Conservation (phyloP, 257 asterid species). For the Solanum sejunctum region DNA sequence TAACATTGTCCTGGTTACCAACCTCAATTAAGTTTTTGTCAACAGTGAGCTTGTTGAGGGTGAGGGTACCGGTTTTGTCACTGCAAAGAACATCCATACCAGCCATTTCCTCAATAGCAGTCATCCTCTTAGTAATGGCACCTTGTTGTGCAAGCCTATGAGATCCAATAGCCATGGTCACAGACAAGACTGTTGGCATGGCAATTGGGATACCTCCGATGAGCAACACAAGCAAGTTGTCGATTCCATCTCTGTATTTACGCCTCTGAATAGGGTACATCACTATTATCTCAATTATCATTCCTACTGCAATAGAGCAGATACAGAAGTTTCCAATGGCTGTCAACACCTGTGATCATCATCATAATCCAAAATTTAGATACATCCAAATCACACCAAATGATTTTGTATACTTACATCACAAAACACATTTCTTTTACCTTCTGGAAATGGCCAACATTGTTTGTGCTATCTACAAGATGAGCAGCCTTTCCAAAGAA, state of each 20-base stretch:
- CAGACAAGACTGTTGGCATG: conserved; percentile 89
- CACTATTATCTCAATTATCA: conserved; percentile 58
- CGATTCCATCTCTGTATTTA: conserved; percentile 73
- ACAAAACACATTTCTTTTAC: conserved; percentile 4
- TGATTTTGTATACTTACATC: not conserved
- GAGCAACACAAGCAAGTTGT: conserved; percentile 69
- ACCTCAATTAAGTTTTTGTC: conserved; percentile 63
- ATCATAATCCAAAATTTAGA: not conserved
- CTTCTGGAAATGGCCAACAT: conserved; percentile 88
- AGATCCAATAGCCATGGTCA: conserved; percentile 96
- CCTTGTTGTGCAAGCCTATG: conserved; percentile 86
- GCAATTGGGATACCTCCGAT: conserved; percentile 96
- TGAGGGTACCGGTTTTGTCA: conserved; percentile 88
- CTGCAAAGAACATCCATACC: conserved; percentile 96
- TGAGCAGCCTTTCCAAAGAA: conserved; percentile 98
- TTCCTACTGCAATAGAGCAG: conserved; percentile 73
- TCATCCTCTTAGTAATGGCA: conserved; percentile 95
- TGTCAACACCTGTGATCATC: conserved; percentile 47
- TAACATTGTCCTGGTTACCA: not conserved
- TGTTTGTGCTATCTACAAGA: conserved; percentile 89
- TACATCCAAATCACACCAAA: not conserved
- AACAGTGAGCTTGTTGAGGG: conserved; percentile 84
- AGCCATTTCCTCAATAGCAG: conserved; percentile 98
- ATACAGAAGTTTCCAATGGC: conserved; percentile 92
- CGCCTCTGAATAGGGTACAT: conserved; percentile 75